A percentile compares a stretch with the other conserved stretches of the same genome.
These are phyloP conservation scores for Picocystis sp. DNA, from an alignment of 163 green algal genomes.

Conservation along the genomic window DNA sequence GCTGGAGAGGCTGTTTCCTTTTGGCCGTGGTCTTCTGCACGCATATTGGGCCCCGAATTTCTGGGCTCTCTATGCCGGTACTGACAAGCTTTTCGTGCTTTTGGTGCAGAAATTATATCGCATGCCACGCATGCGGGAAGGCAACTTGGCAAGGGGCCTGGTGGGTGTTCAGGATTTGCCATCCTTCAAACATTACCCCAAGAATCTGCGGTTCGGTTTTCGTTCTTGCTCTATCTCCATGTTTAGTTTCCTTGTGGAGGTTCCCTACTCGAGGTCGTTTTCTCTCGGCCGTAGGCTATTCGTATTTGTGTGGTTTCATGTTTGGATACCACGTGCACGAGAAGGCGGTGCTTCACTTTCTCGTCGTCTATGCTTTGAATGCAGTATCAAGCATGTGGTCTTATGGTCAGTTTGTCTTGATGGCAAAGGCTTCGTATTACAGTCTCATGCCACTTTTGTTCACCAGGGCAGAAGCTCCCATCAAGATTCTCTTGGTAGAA, in stretches of 20 bases:
- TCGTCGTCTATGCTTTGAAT: constrained; percentile 34
- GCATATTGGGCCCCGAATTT: constrained; percentile 92
- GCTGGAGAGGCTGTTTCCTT: constrained; percentile 67
- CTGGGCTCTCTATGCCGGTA: constrained; percentile 77
- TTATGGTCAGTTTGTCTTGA: constrained; percentile 35
- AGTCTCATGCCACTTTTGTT: constrained; percentile 77
- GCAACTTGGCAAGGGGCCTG: constrained; percentile 34
- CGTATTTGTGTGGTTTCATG: constrained; percentile 67
- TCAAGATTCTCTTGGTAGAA: constrained; percentile 50
- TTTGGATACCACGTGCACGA: constrained; percentile 95
- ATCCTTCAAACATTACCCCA: constrained; percentile 42
- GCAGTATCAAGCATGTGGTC: constrained; percentile 7
- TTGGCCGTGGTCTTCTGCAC: constrained; percentile 70
- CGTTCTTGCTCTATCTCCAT: constrained; percentile 19
- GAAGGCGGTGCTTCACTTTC: constrained; percentile 69
- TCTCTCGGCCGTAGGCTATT: constrained; percentile 33
- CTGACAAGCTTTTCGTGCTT: constrained; percentile 51
- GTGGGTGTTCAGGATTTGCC: constrained; percentile 44
- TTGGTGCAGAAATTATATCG: constrained; percentile 4
- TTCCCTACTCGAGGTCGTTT: constrained; percentile 16
- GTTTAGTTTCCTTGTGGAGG: constrained; percentile 13
- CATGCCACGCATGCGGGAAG: not conserved
- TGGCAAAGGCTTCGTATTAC: constrained; percentile 39
- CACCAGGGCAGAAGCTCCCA: constrained; percentile 38
- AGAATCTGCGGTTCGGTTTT: constrained; percentile 16